Percentiles rank a stretch among this genome's conserved stretches.
These are phyloP conservation scores for Sideroxylon spinosum DNA, from an alignment of 179 eudicot species.

Conservation along the genomic window DNA sequence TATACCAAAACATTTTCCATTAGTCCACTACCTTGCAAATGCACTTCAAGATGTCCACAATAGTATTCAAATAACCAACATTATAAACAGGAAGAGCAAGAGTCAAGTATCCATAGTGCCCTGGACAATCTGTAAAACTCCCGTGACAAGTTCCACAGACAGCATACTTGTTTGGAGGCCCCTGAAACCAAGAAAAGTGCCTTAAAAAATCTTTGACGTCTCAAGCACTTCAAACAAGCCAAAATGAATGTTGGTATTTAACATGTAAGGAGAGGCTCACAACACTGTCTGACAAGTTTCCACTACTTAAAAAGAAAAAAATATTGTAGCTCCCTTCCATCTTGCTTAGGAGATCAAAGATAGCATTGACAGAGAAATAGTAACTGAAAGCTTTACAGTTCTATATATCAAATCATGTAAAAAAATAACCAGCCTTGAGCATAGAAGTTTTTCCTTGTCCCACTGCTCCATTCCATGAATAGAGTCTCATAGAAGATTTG, in stretches of 20 bases:
- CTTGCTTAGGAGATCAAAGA: neutral
- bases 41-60: constrained; percentile 80
- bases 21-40: constrained; percentile 75
- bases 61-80: constrained; percentile 60
- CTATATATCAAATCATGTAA: no score
- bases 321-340: neutral
- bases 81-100: constrained; percentile 86
- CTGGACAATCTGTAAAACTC: constrained; percentile 66
- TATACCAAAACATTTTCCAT: neutral
- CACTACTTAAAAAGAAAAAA: no score
- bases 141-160: constrained; percentile 72
- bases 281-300: no score
- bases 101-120: constrained; percentile 77
- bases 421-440: neutral
- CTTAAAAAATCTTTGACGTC: neutral
- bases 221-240: neutral
- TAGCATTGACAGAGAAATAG: neutral
- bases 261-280: no score
- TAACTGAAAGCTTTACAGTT: neutral
- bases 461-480: neutral
- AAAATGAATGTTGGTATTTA: neutral
- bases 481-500: neutral
- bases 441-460: neutral
- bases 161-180: constrained; percentile 74
- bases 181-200: constrained; percentile 38